Evolutionary conservation across 257 asterid genomes (phyloP), one percentile per base, ranked within the genome.

Genomic region (Schizonepeta tenuifolia): DNA sequence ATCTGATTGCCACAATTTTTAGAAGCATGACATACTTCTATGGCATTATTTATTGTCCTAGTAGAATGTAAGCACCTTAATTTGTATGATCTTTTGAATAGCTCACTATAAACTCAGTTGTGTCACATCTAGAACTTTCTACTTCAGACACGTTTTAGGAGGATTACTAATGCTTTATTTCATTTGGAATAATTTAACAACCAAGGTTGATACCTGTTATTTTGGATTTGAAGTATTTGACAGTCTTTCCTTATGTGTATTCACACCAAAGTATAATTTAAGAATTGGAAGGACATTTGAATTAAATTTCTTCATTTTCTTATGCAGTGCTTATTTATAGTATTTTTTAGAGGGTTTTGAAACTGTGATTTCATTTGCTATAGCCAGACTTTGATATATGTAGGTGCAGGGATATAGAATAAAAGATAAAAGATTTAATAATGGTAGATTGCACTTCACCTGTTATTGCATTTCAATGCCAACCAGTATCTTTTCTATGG

Each of bases 381-480:
- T 65, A 49, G 13, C 61, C 67, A 49, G 44, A 21, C 44, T 31
- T 22, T 64, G 77, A 70, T 63, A 35, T 11, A 54, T 53, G 8
- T 35, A 10, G 68, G 24, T 50, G 12, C 70, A 26, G 28, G 62
- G 56, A 74, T 65, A 18, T 15, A 24, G 60, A 65, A 28, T 13
- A 20, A 61, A 43, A 31, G 47, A 56, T 33, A 31, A 61, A 72
- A 31, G 46, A 73, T 33, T 53, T 55, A 14, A 51, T 61, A 24
- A 21, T 50, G 38, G 24, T 69, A 33, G 66, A 24, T 18, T 69
- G 80, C 67, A 77, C 53, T 75, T 60, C 46, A 60, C 71, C 76
- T 50, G 46, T 31, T 58, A 41, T 46, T 11, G 17, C 20, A 41
- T 54, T 50, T 11, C 38, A 58, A 67, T 72, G 70, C 65, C 51